Base-by-base conservation (phyloP, 2,329 filamentous ascomycete species). In the Penicillium sp. region DNA sequence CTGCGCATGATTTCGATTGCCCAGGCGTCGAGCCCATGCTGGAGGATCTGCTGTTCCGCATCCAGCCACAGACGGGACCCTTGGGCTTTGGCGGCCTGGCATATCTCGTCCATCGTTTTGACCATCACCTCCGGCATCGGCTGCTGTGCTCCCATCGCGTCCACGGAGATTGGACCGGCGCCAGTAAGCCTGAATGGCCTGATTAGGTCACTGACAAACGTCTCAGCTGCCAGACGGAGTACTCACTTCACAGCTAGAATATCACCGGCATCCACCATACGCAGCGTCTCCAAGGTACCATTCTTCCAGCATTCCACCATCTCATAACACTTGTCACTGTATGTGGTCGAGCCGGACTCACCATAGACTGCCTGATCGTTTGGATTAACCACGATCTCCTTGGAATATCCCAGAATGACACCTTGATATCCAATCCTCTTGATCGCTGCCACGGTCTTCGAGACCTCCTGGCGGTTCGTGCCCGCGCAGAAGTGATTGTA, bases 401-500 rank as follows among this genome's bases (percentile, higher is more conserved):
- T 79, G 2, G 87, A 88, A 57, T 94, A 94, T 35, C 86, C 83
- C 32, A 95, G 74, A 39, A 95, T 88, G 4, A 94, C 86, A 9
- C 89, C 90, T 16, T 78, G 79, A 60, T 87, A 94, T 2, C 90
- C 90, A 30, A 91, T 80, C 20, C 72, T 64, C 63, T 87, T 86
- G 7, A 94, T 73, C 2, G 75, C 71, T 1, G 74, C 60, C 19
- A 88, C 78, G 0, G 84, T 89, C 19, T 62, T 67, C 28, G 73
- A 71, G 2, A 94, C 84, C 64, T 95, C 86, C 1, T 63, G 56
- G 0, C 77, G 73, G 33, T 79, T 84, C 66, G 89, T 85, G 18
- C 90, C 90, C 0, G 87, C 87, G 64, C 90, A 96, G 66, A 94
- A 96, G 57, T 96, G 90, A 16, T 82, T 81, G 63, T 95, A 95